Conservation (phyloP, 2,329 filamentous ascomycete species). For the Fragosphaeria purpurea region DNA sequence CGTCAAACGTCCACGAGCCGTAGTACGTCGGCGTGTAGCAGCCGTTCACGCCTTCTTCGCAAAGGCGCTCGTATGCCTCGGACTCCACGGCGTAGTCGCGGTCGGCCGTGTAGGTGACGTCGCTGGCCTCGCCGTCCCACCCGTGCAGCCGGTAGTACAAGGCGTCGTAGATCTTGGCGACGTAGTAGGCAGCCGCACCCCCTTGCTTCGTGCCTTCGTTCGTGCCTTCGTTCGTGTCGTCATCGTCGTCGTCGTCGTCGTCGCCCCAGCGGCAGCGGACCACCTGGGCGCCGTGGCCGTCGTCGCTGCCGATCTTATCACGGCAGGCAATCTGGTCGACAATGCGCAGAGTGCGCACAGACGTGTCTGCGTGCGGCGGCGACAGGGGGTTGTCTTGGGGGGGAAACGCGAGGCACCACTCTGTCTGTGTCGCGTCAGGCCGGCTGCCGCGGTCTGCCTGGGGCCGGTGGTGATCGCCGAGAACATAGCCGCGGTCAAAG, state of each 20-base stretch:
- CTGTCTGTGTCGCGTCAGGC: not conserved
- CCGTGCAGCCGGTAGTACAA: conserved; percentile 1
- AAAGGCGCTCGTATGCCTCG: conserved; percentile 59
- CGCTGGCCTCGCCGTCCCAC: not conserved
- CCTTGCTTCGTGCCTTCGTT: too few relatives aligned
- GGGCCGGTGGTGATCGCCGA: not conserved
- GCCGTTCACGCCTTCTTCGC: conserved; percentile 51
- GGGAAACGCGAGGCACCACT: not conserved
- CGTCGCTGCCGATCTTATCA: not conserved
- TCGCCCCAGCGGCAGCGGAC: conserved; percentile 1
- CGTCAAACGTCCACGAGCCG: conserved; percentile 8
- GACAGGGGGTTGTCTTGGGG: not conserved
- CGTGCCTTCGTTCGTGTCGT: too few relatives aligned
- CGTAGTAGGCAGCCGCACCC: too few relatives aligned
- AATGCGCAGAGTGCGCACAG: not conserved
- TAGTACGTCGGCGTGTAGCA: conserved; percentile 22
- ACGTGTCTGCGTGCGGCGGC: not conserved
- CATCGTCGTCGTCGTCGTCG: not conserved
- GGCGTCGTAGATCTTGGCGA: conserved; percentile 8
- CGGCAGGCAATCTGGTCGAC: not conserved
- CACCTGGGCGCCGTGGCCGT: conserved; percentile 4
- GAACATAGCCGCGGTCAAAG: not conserved
- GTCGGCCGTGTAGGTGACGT: conserved; percentile 2
- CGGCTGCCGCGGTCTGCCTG: not conserved
- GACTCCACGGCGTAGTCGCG: conserved; percentile 14